Conservation (phyloP, 495 filamentous ascomycete genomes). For the Usnea hakonensis region DNA sequence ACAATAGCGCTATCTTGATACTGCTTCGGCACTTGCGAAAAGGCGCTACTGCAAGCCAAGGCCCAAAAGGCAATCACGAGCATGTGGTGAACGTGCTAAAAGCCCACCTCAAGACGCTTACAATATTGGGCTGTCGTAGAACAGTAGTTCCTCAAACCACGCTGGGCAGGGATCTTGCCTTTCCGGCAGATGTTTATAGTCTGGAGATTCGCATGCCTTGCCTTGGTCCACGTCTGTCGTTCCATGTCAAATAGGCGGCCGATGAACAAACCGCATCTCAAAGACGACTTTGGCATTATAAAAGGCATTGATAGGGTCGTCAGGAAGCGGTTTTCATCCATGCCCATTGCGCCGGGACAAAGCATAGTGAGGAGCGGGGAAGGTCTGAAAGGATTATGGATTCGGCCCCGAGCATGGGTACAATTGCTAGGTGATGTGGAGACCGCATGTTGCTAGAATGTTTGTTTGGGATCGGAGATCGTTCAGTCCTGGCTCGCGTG, state of each 20-base stretch:
- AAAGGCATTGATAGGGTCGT: background rate
- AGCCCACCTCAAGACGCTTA: background rate
- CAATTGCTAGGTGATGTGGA: background rate
- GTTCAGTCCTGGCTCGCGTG: background rate
- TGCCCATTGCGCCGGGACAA: background rate
- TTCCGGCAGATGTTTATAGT: background rate
- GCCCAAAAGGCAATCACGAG: background rate
- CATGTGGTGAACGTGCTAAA: background rate
- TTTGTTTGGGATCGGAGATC: background rate
- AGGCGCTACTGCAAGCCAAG: background rate
- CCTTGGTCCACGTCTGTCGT: background rate
- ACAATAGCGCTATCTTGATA: background rate
- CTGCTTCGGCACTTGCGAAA: background rate
- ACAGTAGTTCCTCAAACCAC: background rate
- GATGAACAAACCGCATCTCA: background rate
- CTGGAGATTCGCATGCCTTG: background rate
- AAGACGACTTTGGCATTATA: background rate
- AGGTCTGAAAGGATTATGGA: background rate
- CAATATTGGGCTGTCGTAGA: background rate
- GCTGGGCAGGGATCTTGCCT: background rate
- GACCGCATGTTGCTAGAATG: background rate
- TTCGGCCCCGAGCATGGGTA: background rate
- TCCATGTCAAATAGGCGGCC: background rate
- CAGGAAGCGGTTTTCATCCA: background rate
- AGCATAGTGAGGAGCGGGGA: background rate